Conservation (phyloP, 2,329 filamentous ascomycete species). For the Simplicillium sp. region DNA sequence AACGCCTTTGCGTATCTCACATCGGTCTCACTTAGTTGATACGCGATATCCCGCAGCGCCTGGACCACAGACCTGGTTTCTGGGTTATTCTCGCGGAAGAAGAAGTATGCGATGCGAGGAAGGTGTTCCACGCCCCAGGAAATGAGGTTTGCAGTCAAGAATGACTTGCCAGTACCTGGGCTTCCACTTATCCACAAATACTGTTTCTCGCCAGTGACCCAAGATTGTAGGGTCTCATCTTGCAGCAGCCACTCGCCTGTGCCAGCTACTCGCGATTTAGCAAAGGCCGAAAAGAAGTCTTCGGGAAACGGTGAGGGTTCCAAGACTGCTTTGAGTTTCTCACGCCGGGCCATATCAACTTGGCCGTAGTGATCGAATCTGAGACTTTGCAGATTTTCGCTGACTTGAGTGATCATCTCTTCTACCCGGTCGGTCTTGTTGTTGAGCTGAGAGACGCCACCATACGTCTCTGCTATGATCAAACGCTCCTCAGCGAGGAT, state of each 20-base stretch:
- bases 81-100: slow-evolving; percentile 37
- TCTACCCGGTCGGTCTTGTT: slow-evolving; percentile 25
- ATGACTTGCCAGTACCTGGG: slow-evolving; percentile 36
- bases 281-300: slow-evolving; percentile 30
- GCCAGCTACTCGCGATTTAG: slow-evolving; percentile 25
- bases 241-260: slow-evolving; percentile 37
- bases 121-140: slow-evolving; percentile 24
- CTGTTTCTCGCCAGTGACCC: slow-evolving; percentile 26
- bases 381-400: slow-evolving; percentile 22
- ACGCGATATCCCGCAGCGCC: slow-evolving; percentile 34
- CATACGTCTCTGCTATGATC: slow-evolving; percentile 33
- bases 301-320: slow-evolving; percentile 31
- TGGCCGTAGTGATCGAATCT: slow-evolving; percentile 23
- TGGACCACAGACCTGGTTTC: slow-evolving; percentile 33
- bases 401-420: slow-evolving; percentile 22
- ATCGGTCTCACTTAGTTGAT: slow-evolving; percentile 35
- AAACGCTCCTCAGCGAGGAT: slow-evolving; percentile 30
- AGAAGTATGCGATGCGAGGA: slow-evolving; percentile 32
- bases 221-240: slow-evolving; percentile 27
- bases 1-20: slow-evolving; percentile 32
- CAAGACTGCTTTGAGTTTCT: slow-evolving; percentile 28
- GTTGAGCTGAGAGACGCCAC: slow-evolving; percentile 23
- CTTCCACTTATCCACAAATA: slow-evolving; percentile 35
- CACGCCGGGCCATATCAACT: slow-evolving; percentile 19
- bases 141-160: slow-evolving; percentile 32